These are phyloP conservation scores for Noccaea caerulescens DNA, from an alignment of 345 rosid genomes.

Conservation along the genomic window DNA sequence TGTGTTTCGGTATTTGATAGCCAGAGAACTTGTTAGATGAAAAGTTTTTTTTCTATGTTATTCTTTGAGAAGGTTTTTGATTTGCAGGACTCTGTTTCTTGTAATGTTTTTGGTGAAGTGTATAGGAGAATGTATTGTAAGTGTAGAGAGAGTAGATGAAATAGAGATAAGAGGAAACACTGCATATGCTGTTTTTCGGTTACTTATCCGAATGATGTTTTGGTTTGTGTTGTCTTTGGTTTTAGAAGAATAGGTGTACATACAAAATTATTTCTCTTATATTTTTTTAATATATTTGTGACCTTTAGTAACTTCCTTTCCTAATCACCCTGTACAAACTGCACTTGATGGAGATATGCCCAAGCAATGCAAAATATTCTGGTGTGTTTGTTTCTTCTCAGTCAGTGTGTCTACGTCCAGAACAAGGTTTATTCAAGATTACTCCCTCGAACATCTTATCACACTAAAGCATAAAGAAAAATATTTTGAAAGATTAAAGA, in stretches of 20 bases:
- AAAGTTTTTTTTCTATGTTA: background rate
- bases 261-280: conserved; percentile 29
- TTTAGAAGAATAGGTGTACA: conserved; percentile 6
- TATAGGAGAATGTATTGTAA: conserved; percentile 19
- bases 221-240: conserved; percentile 25
- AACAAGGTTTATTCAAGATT: conserved; percentile 56
- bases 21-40: conserved; percentile 75
- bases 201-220: conserved; percentile 27
- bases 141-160: conserved; percentile 33
- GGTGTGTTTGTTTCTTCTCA: conserved; percentile 41
- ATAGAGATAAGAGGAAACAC: conserved; percentile 11
- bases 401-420: conserved; percentile 55
- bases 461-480: background rate
- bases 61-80: conserved; percentile 2
- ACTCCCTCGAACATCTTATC: conserved; percentile 54
- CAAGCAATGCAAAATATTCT: conserved; percentile 64
- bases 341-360: conserved; percentile 51
- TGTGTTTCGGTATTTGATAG: conserved; percentile 78
- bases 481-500: background rate
- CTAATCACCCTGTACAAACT: too few species aligned
- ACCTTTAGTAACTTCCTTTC: background rate
- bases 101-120: conserved; percentile 26
- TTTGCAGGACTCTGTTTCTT: conserved; percentile 16
- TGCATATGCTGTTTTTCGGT: conserved; percentile 36
- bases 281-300: background rate